Evolutionary conservation across 345 rosid genomes (phyloP).

Genomic region (Syzygium aqueum): DNA sequence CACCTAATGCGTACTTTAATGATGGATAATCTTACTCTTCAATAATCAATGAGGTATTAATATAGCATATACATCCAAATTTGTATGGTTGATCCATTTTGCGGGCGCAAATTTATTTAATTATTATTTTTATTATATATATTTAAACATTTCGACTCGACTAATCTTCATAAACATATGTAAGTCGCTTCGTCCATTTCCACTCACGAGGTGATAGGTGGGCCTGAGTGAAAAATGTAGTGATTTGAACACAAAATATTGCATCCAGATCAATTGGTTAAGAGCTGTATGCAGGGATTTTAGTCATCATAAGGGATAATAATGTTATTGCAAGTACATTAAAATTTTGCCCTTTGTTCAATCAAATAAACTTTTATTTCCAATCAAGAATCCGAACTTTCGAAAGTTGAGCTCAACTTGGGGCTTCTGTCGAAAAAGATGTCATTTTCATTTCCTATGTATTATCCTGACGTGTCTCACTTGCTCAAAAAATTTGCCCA

Average conservation of each 20-base stretch:
- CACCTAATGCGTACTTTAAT: fast-evolving
- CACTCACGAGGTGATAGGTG: background rate
- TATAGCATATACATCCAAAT: background rate
- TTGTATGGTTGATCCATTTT: background rate
- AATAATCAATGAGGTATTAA: background rate
- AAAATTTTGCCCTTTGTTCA: background rate
- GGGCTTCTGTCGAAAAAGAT: background rate
- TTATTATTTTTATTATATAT: background rate
- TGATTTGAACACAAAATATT: background rate
- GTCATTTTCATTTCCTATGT: background rate
- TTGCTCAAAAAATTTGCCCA: background rate
- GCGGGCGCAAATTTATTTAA: background rate
- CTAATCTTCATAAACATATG: too few species aligned
- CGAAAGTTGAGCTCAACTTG: background rate
- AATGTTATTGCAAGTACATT: background rate
- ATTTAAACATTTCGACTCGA: background rate
- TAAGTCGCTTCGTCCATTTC: background rate
- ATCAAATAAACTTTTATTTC: background rate
- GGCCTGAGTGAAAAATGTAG: background rate
- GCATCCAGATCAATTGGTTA: too few species aligned
- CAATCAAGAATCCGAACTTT: background rate
- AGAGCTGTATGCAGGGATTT: background rate
- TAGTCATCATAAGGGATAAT: background rate
- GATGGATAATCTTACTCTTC: background rate
- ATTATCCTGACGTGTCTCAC: background rate